Evolutionary conservation across 2,329 filamentous ascomycete species (phyloP).

Genomic region (Thyridium curvatum): DNA sequence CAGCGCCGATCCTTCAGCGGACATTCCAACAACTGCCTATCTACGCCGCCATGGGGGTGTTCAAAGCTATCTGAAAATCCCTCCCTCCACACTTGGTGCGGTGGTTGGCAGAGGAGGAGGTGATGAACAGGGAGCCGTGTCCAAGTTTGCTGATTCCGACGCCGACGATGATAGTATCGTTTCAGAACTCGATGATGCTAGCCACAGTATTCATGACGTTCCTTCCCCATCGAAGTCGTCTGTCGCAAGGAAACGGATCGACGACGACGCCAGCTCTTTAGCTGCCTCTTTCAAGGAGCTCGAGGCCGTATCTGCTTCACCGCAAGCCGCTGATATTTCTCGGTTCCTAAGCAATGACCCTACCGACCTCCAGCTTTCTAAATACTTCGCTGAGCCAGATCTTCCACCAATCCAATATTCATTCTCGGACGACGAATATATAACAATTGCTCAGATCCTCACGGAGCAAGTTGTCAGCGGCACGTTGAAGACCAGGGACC

Average conservation of each 20-base stretch:
- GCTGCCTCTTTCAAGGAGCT: conserved; percentile 44
- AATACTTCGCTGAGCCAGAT: conserved; percentile 54
- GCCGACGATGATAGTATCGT: conserved; percentile 43
- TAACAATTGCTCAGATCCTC: conserved; percentile 64
- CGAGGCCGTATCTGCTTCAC: conserved; percentile 38
- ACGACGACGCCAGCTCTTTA: conserved; percentile 49
- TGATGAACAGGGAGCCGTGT: no score
- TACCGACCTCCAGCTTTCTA: conserved; percentile 42
- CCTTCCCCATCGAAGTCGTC: conserved; percentile 43
- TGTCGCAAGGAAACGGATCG: conserved; percentile 31
- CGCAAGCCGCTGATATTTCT: conserved; percentile 42
- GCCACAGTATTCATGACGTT: conserved; percentile 42
- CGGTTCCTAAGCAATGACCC: conserved; percentile 40
- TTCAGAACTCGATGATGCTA: conserved; percentile 51
- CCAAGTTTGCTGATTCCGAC: conserved; percentile 25
- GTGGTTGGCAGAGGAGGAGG: no score
- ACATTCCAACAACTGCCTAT: conserved; percentile 37
- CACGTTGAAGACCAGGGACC: conserved; percentile 22
- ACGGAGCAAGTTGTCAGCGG: conserved; percentile 62
- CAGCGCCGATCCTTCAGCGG: conserved; percentile 19
- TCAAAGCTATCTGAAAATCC: conserved; percentile 24
- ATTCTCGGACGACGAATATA: conserved; percentile 51
- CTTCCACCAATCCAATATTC: conserved; percentile 39
- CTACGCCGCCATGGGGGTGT: conserved; percentile 39
- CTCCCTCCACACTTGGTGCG: conserved; percentile 17